Base-by-base conservation (phyloP, 2,329 filamentous ascomycete species). In the Hypoxylon sp. region DNA sequence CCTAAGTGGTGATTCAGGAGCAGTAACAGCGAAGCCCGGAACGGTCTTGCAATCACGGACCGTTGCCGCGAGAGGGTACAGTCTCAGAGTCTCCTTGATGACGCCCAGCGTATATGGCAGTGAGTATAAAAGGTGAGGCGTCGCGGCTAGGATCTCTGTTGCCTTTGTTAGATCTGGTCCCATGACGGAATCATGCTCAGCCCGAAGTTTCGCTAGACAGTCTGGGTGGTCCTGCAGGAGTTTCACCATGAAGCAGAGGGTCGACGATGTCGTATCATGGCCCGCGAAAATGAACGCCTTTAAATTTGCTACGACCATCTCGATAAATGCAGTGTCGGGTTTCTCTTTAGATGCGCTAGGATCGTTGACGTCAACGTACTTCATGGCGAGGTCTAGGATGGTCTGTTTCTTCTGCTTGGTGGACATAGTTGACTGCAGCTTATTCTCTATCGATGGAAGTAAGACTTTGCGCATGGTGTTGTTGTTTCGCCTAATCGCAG, bases 201-300 rank as follows among this genome's bases (percentile, higher is more conserved):
- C 76, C 33, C 79, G 77, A 2, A 82, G 10, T 46, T 74, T 77
- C 0, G 67, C 74, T 26, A 81, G 59, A 24, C 72, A 72, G 2
- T 70, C 65, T 2, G 80, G 78, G 50, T 81, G 52, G 22, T 77
- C 73, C 17, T 76, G 73, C 0, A 82, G 66, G 0, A 74, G 29
- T 39, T 79, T 77, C 4, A 74, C 70, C 67, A 80, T 74, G 64
- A 77, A 81, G 47, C 76, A 79, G 8, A 82, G 72, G 0, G 79
- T 77, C 11, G 76, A 74, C 0, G 78, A 76, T 0, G 80, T 81
- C 2, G 78, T 81, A 47, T 82, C 80, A 47, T 80, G 77, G 0
- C 81, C 81, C 0, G 78, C 80, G 24, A 82, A 80, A 8, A 82
- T 72, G 60, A 82, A 81, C 2, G 65, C 70, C 47, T 80, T 80